phyloP scores from a whole-genome alignment of 78 protist species.

The Emiliania huxleyi region DNA sequence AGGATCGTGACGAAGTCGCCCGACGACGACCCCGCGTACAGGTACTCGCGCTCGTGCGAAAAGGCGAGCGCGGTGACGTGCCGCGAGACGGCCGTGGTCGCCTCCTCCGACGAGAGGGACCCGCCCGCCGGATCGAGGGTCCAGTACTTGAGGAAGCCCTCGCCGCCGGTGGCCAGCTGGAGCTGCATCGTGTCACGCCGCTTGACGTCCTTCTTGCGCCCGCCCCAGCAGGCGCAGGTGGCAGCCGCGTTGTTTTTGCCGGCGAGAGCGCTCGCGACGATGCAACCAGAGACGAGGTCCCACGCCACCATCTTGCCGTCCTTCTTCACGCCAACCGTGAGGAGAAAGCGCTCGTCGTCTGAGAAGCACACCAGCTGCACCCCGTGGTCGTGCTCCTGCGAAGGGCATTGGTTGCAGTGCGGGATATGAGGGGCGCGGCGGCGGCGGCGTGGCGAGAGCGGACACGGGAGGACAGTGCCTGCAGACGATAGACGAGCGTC shows the following conservation, averaged over 20 bases:
- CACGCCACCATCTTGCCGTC: conserved; percentile 26
- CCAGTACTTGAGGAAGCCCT: not conserved
- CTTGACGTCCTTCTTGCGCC: conserved; percentile 5
- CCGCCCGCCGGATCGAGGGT: conserved; percentile 36
- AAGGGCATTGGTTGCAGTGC: too few relatives aligned
- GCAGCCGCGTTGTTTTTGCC: too few relatives aligned
- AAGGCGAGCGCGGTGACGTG: conserved; percentile 24
- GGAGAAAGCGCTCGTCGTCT: conserved; percentile 45
- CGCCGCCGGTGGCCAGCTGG: conserved; percentile 27
- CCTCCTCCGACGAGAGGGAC: not conserved
- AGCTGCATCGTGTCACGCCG: not conserved
- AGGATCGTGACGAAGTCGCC: not conserved
- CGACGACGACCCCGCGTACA: conserved; percentile 26
- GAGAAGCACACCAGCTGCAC: conserved; percentile 22
- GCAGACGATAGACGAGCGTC: not conserved
- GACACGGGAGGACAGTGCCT: too few relatives aligned
- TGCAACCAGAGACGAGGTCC: not conserved
- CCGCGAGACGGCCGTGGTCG: not conserved
- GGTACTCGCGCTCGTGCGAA: not conserved
- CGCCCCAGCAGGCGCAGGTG: conserved; percentile 15
- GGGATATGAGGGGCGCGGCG: too few relatives aligned
- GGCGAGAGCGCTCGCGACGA: too few relatives aligned
- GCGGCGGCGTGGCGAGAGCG: too few relatives aligned
- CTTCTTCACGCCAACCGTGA: not conserved
- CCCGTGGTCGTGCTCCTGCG: conserved; percentile 56